Percentiles rank a stretch among this genome's conserved stretches.
phyloP scores from a whole-genome alignment of 768 basidiomycete genomes.

The Pleurotus salmoneostramineus region DNA sequence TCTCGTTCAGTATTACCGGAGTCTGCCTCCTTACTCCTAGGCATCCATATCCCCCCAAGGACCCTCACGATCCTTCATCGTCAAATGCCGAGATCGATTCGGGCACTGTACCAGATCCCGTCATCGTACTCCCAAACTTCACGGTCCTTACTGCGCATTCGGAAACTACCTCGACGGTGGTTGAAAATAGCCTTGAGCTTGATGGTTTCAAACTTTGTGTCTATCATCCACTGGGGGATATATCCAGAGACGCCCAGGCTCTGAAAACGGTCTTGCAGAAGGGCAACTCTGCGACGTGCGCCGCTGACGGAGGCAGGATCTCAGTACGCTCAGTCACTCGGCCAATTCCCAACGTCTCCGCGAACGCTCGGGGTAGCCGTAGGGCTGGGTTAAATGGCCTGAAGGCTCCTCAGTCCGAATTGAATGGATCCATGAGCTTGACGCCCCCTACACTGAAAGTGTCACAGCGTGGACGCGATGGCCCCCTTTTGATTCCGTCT shows the following conservation, averaged over 20 bases:
- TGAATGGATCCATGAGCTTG: conserved; percentile 1
- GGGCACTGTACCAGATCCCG: conserved; percentile 27
- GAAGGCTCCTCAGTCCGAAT: neutral
- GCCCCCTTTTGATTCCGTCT: conserved; percentile 59
- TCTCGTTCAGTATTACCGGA: conserved; percentile 65
- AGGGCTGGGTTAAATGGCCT: neutral
- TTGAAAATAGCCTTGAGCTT: conserved; percentile 55
- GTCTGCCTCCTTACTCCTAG: conserved; percentile 58
- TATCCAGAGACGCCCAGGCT: conserved; percentile 52
- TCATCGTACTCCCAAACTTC: conserved; percentile 65
- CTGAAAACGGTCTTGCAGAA: conserved; percentile 62
- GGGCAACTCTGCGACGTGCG: conserved; percentile 55
- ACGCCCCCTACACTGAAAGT: conserved; percentile 1
- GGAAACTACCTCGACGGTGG: conserved; percentile 52
- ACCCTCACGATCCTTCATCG: conserved; percentile 15
- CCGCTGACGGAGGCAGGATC: conserved; percentile 58
- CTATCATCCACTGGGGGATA: conserved; percentile 53
- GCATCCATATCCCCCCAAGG: neutral
- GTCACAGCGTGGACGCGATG: conserved; percentile 39
- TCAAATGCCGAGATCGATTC: conserved; percentile 16
- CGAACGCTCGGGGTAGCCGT: neutral
- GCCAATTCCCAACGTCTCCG: conserved; percentile 21
- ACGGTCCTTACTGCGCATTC: conserved; percentile 64
- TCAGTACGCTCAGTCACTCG: conserved; percentile 36
- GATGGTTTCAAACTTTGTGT: conserved; percentile 50